A percentile compares a stretch with the other conserved stretches of the same genome.
These are phyloP conservation scores for Ceratocystis albifundus DNA, from an alignment of 2,329 filamentous ascomycete genomes.

Conservation along the genomic window DNA sequence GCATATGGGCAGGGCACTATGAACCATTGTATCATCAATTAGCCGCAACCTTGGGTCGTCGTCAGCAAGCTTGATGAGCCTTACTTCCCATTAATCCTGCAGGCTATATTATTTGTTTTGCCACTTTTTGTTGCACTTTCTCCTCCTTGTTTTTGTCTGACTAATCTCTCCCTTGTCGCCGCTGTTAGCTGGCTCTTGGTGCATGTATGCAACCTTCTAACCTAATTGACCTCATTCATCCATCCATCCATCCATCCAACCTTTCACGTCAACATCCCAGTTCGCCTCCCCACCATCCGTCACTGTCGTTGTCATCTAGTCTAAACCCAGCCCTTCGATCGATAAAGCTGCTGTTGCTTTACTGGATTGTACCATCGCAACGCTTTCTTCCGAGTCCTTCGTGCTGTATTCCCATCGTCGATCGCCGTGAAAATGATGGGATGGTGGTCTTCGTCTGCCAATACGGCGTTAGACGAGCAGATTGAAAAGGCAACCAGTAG, in stretches of 20 bases:
- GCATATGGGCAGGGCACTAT: not conserved
- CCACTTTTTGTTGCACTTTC: not conserved
- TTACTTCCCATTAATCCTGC: not conserved
- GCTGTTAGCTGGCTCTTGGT: not conserved
- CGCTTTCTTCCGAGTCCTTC: not conserved
- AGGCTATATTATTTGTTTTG: not conserved
- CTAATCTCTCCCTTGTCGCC: not conserved
- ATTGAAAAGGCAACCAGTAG: constrained; percentile 90
- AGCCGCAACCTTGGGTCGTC: not conserved
- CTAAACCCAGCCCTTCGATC: not conserved
- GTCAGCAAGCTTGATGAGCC: not conserved
- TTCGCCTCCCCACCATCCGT: not conserved
- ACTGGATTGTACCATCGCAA: not conserved
- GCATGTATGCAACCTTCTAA: not conserved
- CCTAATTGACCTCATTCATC: constrained; percentile 1
- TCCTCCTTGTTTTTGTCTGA: not conserved
- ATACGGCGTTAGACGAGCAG: constrained; percentile 89
- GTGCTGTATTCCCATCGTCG: not conserved
- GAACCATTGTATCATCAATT: not conserved
- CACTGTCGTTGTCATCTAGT: not conserved
- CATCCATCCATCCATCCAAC: not conserved
- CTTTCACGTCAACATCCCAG: not conserved
- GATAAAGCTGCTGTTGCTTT: not conserved
- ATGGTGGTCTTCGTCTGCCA: constrained; percentile 88
- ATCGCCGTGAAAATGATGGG: constrained; percentile 56